phyloP scores from a whole-genome alignment of 179 eudicot species.

The Pouteria campechiana region DNA sequence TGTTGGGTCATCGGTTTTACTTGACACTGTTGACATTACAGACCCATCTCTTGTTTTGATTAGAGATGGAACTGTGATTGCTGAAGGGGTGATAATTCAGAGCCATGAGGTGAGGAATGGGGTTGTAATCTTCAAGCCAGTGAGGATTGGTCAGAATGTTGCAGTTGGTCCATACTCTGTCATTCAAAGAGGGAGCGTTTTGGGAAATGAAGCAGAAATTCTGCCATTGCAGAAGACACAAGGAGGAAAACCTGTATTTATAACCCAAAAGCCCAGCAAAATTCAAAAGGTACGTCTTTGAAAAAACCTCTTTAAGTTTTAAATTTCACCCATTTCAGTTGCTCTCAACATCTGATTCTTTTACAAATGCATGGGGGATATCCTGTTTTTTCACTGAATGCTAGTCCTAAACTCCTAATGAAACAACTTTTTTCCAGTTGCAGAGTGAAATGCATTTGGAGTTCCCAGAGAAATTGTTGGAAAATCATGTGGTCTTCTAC shows the following conservation, averaged over 20 bases:
- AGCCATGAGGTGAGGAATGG: slow-evolving; percentile 46
- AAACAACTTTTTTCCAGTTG: too few species aligned
- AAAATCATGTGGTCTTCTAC: slow-evolving; percentile 13
- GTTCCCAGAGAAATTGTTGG: too few species aligned
- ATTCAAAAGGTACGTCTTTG: slow-evolving; percentile 17
- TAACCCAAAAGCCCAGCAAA: slow-evolving; percentile 8
- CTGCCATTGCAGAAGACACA: slow-evolving; percentile 30
- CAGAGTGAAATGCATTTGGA: too few species aligned
- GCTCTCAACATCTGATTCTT: too few species aligned
- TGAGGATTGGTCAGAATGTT: slow-evolving; percentile 32
- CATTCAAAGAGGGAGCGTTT: slow-evolving; percentile 31
- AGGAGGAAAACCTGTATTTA: slow-evolving; percentile 14
- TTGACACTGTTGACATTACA: slow-evolving; percentile 39
- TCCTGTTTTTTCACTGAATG: too few species aligned
- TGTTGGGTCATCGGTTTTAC: slow-evolving; percentile 39
- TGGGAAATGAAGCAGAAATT: slow-evolving; percentile 27
- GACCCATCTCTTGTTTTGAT: slow-evolving; percentile 45
- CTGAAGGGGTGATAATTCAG: slow-evolving; percentile 42
- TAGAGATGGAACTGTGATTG: slow-evolving; percentile 32
- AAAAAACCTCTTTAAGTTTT: too few species aligned
- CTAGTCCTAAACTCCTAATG: too few species aligned
- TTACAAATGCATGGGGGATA: too few species aligned
- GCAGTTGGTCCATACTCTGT: slow-evolving; percentile 39
- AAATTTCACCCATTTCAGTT: too few species aligned
- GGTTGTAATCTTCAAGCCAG: slow-evolving; percentile 29